Base-by-base conservation (phyloP, 345 rosid species). In the Gossypium turneri region DNA sequence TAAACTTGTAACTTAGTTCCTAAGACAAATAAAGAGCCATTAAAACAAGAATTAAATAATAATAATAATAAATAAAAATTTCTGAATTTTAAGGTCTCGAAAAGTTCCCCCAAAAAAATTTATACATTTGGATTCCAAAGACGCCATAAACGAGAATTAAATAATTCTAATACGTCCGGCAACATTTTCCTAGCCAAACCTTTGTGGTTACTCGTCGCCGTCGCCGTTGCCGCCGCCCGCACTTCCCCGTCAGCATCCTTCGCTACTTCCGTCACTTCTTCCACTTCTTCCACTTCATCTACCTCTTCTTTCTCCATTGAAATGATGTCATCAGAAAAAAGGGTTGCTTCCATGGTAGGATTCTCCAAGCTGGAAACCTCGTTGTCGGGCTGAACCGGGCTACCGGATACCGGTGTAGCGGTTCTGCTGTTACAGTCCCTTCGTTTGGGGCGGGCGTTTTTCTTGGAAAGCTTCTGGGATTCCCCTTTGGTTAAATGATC, bases 101-200 rank as follows among this genome's bases (percentile, higher is more conserved):
- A 34, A 34, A 5, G 41, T 34, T 34, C 41, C 7, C 41, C 41
- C 7, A 1, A 5, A 4, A 34, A 34, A 5, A 34, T 34, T 44
- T 43, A 69, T 22, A 89, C 86, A 85, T 83, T 85, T 83, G 98
- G 96, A 91, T 81, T 81, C 98, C 94, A 92, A 81, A 94, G 93
- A 17, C 85, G 83, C 97, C 98, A 94, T 76, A 92, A 82, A 80
- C 89, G 94, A 73, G 97, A 94, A 78, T 92, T 87, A 29, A 94
- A 79, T 11, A 92, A 59, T 45, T 97, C 97, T 73, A 94, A 69
- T 82, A 94, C 93, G 88, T 94, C 98, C 97, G 98, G 98, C 47
- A 94, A 68, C 64, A 94, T 94, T 84, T 94, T 94, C 81, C 98
- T 88, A 19, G 88, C 98, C 78, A 94, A 78, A 25, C 98, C 95